Percentiles rank a stretch among this genome's conserved stretches.
These are phyloP conservation scores for Leccinum arenicola DNA, from an alignment of 768 basidiomycete species.

Conservation along the genomic window DNA sequence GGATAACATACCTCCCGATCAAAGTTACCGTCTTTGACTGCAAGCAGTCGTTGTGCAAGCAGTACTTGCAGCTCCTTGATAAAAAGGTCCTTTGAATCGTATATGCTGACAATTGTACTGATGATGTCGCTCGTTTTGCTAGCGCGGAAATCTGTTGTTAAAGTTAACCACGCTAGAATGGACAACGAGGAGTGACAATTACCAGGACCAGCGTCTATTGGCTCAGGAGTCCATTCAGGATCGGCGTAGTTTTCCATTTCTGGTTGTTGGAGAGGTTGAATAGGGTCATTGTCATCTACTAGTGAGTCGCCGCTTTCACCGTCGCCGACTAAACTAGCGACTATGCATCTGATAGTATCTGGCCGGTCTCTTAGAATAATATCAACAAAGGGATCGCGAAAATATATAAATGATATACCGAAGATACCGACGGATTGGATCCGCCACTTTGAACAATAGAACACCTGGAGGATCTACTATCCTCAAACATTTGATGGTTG, in stretches of 20 bases:
- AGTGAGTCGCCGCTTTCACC: slow-evolving; percentile 78
- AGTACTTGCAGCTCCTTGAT: slow-evolving; percentile 93
- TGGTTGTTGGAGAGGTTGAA: slow-evolving; percentile 68
- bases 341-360: slow-evolving; percentile 93
- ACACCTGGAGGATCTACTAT: slow-evolving; percentile 93
- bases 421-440: slow-evolving; percentile 87
- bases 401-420: slow-evolving; percentile 42
- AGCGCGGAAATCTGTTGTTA: slow-evolving; percentile 74
- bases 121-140: slow-evolving; percentile 92
- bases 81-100: slow-evolving; percentile 95
- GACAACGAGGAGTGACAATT: slow-evolving; percentile 14
- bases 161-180: not conserved
- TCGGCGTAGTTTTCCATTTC: slow-evolving; percentile 88
- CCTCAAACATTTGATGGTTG: slow-evolving; percentile 86
- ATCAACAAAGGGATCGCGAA: not conserved
- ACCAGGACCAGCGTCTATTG: slow-evolving; percentile 96
- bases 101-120: slow-evolving; percentile 95
- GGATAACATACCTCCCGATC: slow-evolving; percentile 54
- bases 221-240: slow-evolving; percentile 94
- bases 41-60: slow-evolving; percentile 82
- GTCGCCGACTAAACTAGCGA: slow-evolving; percentile 85
- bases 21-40: slow-evolving; percentile 74
- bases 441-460: slow-evolving; percentile 88
- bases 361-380: slow-evolving; percentile 61
- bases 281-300: slow-evolving; percentile 81